These are phyloP conservation scores for Pseudisothecium myosuroides DNA, from an alignment of 225 moss, liverwort and hornwort genomes.

Conservation along the genomic window DNA sequence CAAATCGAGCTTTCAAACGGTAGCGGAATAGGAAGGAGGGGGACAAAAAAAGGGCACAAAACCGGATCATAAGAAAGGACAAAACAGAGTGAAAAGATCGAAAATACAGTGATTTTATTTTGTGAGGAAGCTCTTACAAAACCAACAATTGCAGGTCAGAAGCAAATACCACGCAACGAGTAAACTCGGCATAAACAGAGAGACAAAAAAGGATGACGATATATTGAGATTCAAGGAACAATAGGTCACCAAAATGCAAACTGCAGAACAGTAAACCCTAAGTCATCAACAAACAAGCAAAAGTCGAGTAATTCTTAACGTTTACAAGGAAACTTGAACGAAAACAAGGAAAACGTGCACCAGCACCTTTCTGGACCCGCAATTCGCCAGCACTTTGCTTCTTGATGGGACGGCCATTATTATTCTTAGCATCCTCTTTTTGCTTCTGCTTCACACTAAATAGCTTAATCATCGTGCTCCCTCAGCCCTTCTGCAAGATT, in stretches of 20 bases:
- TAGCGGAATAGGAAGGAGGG: background rate
- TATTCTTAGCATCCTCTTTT: conserved; percentile 90
- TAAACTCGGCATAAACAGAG: background rate
- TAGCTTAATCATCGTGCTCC: conserved; percentile 93
- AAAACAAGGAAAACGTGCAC: background rate
- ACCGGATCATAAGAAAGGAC: background rate
- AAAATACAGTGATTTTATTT: background rate
- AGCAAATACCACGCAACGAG: background rate
- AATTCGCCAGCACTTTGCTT: conserved; percentile 97
- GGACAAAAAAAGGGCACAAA: background rate
- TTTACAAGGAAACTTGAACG: background rate
- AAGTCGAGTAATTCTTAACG: background rate
- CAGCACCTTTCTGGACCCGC: conserved; percentile 89
- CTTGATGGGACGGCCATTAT: conserved; percentile 95
- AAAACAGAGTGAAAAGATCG: background rate
- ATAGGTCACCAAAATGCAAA: background rate
- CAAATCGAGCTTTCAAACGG: background rate
- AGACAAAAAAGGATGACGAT: background rate
- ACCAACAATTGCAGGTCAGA: background rate
- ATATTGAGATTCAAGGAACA: background rate
- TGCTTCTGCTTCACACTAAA: conserved; percentile 99
- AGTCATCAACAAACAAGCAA: background rate
- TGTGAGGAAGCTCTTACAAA: background rate
- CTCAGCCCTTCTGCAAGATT: conserved; percentile 25
- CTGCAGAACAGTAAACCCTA: conserved; percentile 1